phyloP scores from a whole-genome alignment of 2,329 filamentous ascomycete species.

The Penicillium frequentans region DNA sequence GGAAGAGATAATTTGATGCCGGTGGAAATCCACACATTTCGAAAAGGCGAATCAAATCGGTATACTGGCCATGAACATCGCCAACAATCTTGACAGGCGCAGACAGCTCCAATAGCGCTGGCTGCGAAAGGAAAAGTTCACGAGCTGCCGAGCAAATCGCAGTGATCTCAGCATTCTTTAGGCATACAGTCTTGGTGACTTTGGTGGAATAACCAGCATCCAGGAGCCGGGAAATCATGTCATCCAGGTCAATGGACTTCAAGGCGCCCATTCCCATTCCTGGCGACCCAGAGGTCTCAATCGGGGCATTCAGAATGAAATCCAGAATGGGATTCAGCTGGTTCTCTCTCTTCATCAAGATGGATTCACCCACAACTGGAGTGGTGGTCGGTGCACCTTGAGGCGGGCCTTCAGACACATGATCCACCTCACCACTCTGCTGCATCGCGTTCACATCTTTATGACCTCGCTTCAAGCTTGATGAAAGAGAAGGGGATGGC shows the following conservation, averaged over 20 bases:
- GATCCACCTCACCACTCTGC: slow-evolving; percentile 85
- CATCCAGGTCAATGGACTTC: slow-evolving; percentile 90
- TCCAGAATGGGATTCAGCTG: slow-evolving; percentile 65
- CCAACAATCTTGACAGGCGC: slow-evolving; percentile 97
- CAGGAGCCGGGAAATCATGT: slow-evolving; percentile 91
- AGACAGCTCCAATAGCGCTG: slow-evolving; percentile 85
- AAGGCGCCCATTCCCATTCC: slow-evolving; percentile 83
- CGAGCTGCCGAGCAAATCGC: slow-evolving; percentile 88
- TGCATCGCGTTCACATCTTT: slow-evolving; percentile 80
- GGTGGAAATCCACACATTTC: slow-evolving; percentile 98
- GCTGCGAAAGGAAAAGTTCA: slow-evolving; percentile 87
- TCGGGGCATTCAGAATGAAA: slow-evolving; percentile 44
- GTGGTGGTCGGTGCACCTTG: slow-evolving; percentile 61
- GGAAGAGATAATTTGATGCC: slow-evolving; percentile 85
- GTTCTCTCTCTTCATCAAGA: slow-evolving; percentile 78
- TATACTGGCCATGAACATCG: slow-evolving; percentile 95
- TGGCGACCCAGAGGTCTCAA: slow-evolving; percentile 49
- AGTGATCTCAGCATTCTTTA: slow-evolving; percentile 96
- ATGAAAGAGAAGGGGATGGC: slow-evolving; percentile 83
- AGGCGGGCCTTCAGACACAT: slow-evolving; percentile 88
- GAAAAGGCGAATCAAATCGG: slow-evolving; percentile 92
- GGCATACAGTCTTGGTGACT: slow-evolving; percentile 93
- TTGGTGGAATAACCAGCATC: slow-evolving; percentile 96
- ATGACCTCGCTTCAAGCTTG: slow-evolving; percentile 69
- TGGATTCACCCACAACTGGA: slow-evolving; percentile 80